phyloP scores from a whole-genome alignment of 768 basidiomycete genomes.

The Punctularia strigosozonata region DNA sequence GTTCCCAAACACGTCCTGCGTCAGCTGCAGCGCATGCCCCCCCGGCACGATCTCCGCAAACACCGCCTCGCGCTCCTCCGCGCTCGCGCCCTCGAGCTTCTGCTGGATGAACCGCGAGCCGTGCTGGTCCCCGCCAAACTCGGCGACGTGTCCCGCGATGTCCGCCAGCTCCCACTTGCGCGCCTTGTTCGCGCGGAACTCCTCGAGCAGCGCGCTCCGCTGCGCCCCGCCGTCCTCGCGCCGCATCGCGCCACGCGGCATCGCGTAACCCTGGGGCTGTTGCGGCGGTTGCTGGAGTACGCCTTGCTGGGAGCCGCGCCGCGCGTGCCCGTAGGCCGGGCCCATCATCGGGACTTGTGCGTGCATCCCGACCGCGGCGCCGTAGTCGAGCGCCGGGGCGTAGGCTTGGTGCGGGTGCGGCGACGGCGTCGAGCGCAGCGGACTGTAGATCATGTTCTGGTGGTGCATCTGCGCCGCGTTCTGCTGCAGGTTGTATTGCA shows the following conservation, averaged over 20 bases:
- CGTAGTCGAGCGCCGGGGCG: slow-evolving; percentile 34
- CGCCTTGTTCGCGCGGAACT: slow-evolving; percentile 72
- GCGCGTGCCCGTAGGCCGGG: slow-evolving; percentile 31
- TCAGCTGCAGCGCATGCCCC: slow-evolving; percentile 59
- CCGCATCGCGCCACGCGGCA: slow-evolving; percentile 31
- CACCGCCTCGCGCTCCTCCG: slow-evolving; percentile 66
- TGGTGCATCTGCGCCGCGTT: slow-evolving; percentile 26
- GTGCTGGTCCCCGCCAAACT: slow-evolving; percentile 91
- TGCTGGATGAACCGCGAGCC: slow-evolving; percentile 98
- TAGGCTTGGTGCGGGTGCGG: slow-evolving; percentile 35
- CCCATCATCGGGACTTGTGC: slow-evolving; percentile 34
- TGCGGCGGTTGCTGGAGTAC: too few species aligned
- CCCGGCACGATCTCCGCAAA: slow-evolving; percentile 87
- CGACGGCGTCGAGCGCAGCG: slow-evolving; percentile 29
- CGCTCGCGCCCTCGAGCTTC: slow-evolving; percentile 63
- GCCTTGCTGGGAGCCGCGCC: slow-evolving; percentile 13
- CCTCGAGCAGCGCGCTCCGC: slow-evolving; percentile 69
- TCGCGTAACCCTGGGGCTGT: too few species aligned
- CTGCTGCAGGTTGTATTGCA: slow-evolving; percentile 39
- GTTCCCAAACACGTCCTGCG: slow-evolving; percentile 93
- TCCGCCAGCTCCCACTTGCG: slow-evolving; percentile 87
- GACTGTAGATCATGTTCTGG: slow-evolving; percentile 29
- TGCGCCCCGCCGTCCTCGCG: slow-evolving; percentile 31
- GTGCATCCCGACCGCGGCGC: too few species aligned
- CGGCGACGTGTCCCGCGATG: slow-evolving; percentile 73